Conservation (phyloP, 805 yeast genomes). For the Sugiyamaella smithiae region DNA sequence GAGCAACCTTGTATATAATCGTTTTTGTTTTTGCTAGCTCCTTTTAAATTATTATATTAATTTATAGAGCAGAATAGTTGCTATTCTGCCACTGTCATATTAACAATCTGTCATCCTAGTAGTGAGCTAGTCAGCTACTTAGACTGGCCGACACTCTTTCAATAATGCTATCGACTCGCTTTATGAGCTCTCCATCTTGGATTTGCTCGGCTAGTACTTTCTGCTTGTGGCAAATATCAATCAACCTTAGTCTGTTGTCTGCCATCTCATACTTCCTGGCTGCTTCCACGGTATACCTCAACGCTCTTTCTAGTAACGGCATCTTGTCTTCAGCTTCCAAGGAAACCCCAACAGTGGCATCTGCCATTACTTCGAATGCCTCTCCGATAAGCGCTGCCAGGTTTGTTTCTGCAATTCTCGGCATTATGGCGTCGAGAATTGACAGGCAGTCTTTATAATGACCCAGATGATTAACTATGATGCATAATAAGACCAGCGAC, state of each 20-base stretch:
- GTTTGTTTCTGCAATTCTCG: conserved; percentile 43
- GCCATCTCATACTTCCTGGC: conserved; percentile 11
- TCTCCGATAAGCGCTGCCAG: conserved; percentile 41
- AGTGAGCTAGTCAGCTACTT: no score
- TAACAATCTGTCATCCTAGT: no score
- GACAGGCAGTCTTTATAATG: conserved; percentile 44
- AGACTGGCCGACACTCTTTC: no score
- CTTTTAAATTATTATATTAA: background rate
- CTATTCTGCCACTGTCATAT: no score
- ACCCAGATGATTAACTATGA: conserved; percentile 43
- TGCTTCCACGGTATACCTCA: conserved; percentile 8
- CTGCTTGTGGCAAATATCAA: conserved; percentile 11
- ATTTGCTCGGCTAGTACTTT: conserved; percentile 7
- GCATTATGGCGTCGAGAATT: conserved; percentile 43
- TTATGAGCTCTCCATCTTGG: background rate
- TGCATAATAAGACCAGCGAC: conserved; percentile 46
- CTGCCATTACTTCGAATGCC: conserved; percentile 37
- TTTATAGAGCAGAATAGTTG: no score
- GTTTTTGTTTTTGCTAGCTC: background rate
- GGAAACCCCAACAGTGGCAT: conserved; percentile 26
- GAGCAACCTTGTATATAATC: background rate
- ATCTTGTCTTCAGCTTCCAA: background rate
- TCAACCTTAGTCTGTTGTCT: conserved; percentile 4
- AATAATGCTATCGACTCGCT: background rate
- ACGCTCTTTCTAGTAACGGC: conserved; percentile 6